These are phyloP conservation scores for Osmanthus fragrans DNA, from an alignment of 257 asterid species.

Conservation along the genomic window DNA sequence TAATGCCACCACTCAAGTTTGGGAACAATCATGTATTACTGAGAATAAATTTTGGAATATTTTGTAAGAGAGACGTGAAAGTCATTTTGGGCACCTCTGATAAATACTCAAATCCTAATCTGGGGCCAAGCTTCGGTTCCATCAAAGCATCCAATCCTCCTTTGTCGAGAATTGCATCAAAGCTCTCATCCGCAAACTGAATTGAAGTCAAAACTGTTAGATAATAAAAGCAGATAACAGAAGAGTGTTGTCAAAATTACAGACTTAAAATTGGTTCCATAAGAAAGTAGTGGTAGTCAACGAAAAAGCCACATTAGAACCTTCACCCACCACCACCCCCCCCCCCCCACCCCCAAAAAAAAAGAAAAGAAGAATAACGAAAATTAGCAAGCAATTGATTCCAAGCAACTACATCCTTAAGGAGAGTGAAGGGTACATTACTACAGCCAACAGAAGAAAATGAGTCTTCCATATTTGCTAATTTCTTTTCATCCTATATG, in stretches of 20 bases:
- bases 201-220: conserved; percentile 26
- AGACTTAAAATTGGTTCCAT: conserved; percentile 1
- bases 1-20: conserved; percentile 21
- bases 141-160: conserved; percentile 99
- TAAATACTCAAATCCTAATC: conserved; percentile 69
- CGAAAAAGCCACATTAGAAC: neutral
- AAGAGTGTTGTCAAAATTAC: conserved; percentile 13
- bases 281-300: neutral
- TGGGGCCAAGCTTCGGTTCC: conserved; percentile 89
- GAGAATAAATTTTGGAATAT: neutral
- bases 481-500: neutral
- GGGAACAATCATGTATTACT: conserved; percentile 4
- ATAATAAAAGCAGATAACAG: conserved; percentile 7
- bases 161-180: conserved; percentile 75
- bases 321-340: too few relatives aligned
- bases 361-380: too few relatives aligned
- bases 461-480: neutral
- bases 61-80: conserved; percentile 12
- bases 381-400: neutral
- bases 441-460: neutral
- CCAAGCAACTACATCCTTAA: neutral
- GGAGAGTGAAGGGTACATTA: conserved; percentile 6
- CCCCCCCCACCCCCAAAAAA: too few relatives aligned
- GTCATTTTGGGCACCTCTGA: conserved; percentile 58
- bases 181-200: conserved; percentile 67